Conservation (phyloP, 768 basidiomycete genomes). For the Hypholoma fasciculare region DNA sequence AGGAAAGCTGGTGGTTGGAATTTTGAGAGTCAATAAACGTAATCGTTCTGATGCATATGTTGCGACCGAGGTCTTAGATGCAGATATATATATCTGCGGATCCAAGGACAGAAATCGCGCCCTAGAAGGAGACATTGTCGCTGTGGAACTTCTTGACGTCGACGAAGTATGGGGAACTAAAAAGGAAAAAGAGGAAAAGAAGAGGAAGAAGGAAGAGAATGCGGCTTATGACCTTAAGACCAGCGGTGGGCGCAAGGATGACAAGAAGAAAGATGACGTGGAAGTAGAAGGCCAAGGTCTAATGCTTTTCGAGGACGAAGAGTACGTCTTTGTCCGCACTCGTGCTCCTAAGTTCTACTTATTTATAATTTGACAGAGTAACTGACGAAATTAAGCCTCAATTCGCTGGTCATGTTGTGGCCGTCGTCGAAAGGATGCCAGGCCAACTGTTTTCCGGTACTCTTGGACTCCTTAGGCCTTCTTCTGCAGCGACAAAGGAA, state of each 20-base stretch:
- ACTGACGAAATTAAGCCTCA: constrained; percentile 98
- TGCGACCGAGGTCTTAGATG: constrained; percentile 95
- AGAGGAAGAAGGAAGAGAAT: constrained; percentile 99
- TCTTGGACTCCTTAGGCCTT: constrained; percentile 91
- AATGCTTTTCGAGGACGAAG: constrained; percentile 97
- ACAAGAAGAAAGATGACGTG: constrained; percentile 99
- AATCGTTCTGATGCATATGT: constrained; percentile 99
- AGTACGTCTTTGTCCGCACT: constrained; percentile 45
- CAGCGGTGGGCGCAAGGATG: constrained; percentile 79
- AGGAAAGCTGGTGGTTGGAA: constrained; percentile 96
- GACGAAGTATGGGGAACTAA: constrained; percentile 99
- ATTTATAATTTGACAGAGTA: constrained; percentile 50
- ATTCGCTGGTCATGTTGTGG: constrained; percentile 98
- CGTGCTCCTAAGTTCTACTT: neutral
- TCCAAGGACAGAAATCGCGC: constrained; percentile 99
- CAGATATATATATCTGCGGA: constrained; percentile 98
- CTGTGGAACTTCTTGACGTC: constrained; percentile 95
- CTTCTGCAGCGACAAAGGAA: constrained; percentile 96
- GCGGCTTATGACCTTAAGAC: constrained; percentile 88
- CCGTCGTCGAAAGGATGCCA: constrained; percentile 99
- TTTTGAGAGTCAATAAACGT: constrained; percentile 95
- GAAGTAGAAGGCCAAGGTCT: constrained; percentile 99
- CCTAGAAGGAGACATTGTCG: constrained; percentile 97
- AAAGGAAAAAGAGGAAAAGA: constrained; percentile 99
- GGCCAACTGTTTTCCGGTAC: constrained; percentile 98